These are phyloP conservation scores for Coccomyxa sp. DNA, from an alignment of 139 green algal species.

Conservation along the genomic window DNA sequence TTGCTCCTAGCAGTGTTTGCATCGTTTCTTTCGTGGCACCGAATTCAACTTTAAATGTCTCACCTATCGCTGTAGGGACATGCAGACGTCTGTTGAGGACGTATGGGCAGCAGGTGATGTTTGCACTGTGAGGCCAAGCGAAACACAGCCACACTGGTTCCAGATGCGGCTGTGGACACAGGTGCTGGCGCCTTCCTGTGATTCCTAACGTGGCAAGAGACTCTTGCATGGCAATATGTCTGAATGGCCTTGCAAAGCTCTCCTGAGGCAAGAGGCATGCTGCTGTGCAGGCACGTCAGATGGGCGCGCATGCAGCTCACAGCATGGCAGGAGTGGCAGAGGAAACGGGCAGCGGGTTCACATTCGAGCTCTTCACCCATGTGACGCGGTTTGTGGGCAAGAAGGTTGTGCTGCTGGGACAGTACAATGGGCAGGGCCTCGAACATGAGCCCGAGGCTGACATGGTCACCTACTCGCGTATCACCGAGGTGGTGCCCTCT, in stretches of 20 bases:
- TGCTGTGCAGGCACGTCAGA: conserved; percentile 48
- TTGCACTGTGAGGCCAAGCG: conserved; percentile 30
- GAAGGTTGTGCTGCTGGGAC: conserved; percentile 79
- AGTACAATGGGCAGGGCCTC: conserved; percentile 84
- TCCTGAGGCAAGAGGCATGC: not conserved
- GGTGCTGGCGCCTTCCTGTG: not conserved
- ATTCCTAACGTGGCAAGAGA: not conserved
- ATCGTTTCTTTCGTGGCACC: too few species aligned
- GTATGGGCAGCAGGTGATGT: conserved; percentile 79
- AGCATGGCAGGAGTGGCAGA: conserved; percentile 57
- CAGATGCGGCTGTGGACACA: conserved; percentile 79
- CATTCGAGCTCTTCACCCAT: conserved; percentile 88
- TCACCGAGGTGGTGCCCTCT: conserved; percentile 16
- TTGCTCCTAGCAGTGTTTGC: too few species aligned
- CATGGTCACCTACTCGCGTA: conserved; percentile 56
- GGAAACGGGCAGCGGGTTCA: conserved; percentile 45
- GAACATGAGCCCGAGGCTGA: conserved; percentile 48
- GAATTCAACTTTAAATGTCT: too few species aligned
- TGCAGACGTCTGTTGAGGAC: conserved; percentile 35
- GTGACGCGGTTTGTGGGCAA: conserved; percentile 72
- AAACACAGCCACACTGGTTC: conserved; percentile 63
- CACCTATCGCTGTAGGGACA: conserved; percentile 3
- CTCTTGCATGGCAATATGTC: not conserved
- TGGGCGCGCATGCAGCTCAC: conserved; percentile 63
- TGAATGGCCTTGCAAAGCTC: not conserved